These are phyloP conservation scores for Hyaloscypha variabilis DNA, from an alignment of 495 filamentous ascomycete species.

Conservation along the genomic window DNA sequence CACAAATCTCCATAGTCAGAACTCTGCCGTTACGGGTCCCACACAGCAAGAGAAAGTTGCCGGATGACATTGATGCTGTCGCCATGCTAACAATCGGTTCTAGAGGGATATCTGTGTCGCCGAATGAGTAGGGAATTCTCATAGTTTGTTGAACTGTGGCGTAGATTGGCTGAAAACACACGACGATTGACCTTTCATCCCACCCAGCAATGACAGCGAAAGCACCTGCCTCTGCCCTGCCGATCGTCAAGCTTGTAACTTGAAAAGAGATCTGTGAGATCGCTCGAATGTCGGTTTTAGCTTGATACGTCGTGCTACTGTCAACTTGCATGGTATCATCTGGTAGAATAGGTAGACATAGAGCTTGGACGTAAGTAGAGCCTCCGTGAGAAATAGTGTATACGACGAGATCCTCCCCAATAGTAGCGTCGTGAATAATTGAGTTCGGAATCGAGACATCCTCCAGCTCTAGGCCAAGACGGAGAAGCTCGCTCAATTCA, in stretches of 20 bases:
- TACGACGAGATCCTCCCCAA: slow-evolving; percentile 13
- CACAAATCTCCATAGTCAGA: slow-evolving; percentile 22
- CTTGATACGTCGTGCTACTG: background rate
- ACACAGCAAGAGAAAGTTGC: slow-evolving; percentile 17
- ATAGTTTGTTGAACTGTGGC: background rate
- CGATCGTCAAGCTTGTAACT: slow-evolving; percentile 15
- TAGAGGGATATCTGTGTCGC: background rate
- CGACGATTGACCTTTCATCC: background rate
- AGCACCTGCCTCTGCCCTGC: background rate
- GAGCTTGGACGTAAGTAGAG: slow-evolving; percentile 17
- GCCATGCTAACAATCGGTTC: slow-evolving; percentile 29
- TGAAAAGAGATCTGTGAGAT: slow-evolving; percentile 14
- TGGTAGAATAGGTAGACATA: slow-evolving; percentile 2
- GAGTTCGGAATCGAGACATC: background rate
- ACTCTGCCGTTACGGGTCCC: slow-evolving; percentile 28
- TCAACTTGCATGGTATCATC: slow-evolving; percentile 6
- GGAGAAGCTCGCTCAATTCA: slow-evolving; percentile 4
- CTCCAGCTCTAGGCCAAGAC: background rate
- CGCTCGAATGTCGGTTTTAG: slow-evolving; percentile 2
- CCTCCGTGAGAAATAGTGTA: slow-evolving; percentile 17
- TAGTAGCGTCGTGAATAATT: slow-evolving; percentile 15
- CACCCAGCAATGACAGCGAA: slow-evolving; percentile 24
- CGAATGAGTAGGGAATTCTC: background rate
- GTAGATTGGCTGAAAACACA: slow-evolving; percentile 16
- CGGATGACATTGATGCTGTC: background rate